Evolutionary conservation across 345 rosid species (phyloP).

Genomic region (Eutrema yunnanense): DNA sequence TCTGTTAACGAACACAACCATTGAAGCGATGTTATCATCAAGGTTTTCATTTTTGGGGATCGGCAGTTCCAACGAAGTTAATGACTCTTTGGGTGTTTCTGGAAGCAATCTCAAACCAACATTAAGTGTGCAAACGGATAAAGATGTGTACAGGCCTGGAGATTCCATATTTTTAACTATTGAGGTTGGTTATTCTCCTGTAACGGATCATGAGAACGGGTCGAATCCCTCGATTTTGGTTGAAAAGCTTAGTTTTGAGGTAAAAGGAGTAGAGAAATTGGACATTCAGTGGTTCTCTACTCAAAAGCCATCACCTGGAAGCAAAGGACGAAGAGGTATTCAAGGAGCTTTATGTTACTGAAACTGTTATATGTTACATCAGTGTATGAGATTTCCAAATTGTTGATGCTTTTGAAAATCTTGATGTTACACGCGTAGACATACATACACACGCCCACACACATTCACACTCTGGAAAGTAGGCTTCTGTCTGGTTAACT

Average conservation of each 20-base stretch:
- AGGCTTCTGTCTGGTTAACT: constrained; percentile 1
- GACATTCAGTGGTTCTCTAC: constrained; percentile 79
- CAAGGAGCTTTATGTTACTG: background rate
- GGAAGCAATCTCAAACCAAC: constrained; percentile 39
- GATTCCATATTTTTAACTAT: constrained; percentile 61
- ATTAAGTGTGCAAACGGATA: constrained; percentile 55
- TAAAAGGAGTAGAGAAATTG: constrained; percentile 80
- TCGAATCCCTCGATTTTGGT: constrained; percentile 43
- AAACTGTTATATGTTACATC: constrained; percentile 9
- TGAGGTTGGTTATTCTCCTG: constrained; percentile 47
- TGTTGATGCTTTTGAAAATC: constrained; percentile 3
- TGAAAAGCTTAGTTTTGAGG: constrained; percentile 75
- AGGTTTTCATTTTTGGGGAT: constrained; percentile 35
- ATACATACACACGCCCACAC: background rate
- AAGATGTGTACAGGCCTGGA: constrained; percentile 84
- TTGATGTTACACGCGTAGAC: background rate
- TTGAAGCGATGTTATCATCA: constrained; percentile 32
- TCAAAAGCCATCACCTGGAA: constrained; percentile 56
- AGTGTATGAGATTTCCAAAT: background rate
- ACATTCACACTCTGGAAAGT: background rate
- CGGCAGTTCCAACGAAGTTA: constrained; percentile 23
- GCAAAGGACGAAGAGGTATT: constrained; percentile 66
- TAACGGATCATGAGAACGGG: constrained; percentile 17
- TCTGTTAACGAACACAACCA: background rate
- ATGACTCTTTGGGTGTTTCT: constrained; percentile 23